Evolutionary conservation across 164 flowering plant genomes (phyloP), one percentile per base, ranked within the genome.

Genomic region (Aristolochia californica): DNA sequence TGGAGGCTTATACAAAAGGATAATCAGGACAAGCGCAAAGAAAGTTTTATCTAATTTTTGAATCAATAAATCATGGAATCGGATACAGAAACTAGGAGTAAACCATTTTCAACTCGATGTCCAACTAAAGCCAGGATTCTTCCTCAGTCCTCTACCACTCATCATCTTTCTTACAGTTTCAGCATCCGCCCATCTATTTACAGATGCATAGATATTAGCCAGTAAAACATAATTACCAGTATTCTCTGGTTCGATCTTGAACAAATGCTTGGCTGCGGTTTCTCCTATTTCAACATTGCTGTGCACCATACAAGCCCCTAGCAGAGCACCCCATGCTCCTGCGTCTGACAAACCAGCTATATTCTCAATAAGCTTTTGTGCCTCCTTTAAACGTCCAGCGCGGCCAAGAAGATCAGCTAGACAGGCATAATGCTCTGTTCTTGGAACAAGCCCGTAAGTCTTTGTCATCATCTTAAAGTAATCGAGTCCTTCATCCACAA

Each of bases 391-490:
- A 9, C 50, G 60, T 23, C 82, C 82, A 0, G 78, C 72, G 25
- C 75, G 74, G 26, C 79, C 78, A 49, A 80, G 75, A 26, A 77
- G 78, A 34, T 75, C 78, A 40, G 75, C 75, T 66, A 80, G 65
- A 68, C 79, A 77, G 13, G 81, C 64, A 30, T 63, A 70, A 48
- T 80, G 83, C 65, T 75, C 78, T 0, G 53, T 56, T 27, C 27
- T 20, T 2, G 80, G 81, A 13, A 45, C 43, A n/a, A 79, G 67
- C 40, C 63, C 53, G 38, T 23, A 71, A 45, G 28, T 56, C 25
- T 15, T 21, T 9, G 67, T 66, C 81, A 80, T 77, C 21, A 69
- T 40, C 44, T 71, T 56, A 48, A 77, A 80, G 34, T 65, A 71
- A 49, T 55, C 43, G 58, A 67, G 61, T 0, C 78, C 84, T 61